Base-by-base conservation (phyloP, 2,329 filamentous ascomycete species). In the Lasiodiplodia sp. region DNA sequence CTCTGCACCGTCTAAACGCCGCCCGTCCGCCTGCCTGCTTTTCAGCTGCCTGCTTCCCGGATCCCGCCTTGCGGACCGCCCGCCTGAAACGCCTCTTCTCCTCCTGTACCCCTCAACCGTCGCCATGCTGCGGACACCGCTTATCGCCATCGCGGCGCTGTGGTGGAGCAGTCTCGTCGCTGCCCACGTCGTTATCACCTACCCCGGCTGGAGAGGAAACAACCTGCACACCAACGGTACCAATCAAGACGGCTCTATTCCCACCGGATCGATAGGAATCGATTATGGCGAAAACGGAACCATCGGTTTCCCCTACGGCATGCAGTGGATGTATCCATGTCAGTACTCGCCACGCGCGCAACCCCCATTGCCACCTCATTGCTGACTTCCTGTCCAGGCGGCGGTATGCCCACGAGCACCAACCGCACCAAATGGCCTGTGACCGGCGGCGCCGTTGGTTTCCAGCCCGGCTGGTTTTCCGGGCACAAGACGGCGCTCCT, bases 251-350 rank as follows among this genome's bases (percentile, higher is more conserved):
- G 78, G 77, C 14, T 77, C 65, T 60, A 74, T 80, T 51, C 77
- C 79, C 18, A 76, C 80, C 0, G 77, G 78, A 14, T 79, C 81
- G 10, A 73, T 89, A 4, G 85, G 85, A 5, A 82, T 81, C 34
- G 82, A 79, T 67, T 78, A 76, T 44, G 75, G 77, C 21, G 47
- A 28, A 6, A 74, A 78, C 44, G 82, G 80, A 25, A 82, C 83
- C 18, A 75, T 77, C 21, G 76, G 81, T 0, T 96, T 88, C 73
- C 94, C 94, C 1, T 97, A 92, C 73, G 94, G 94, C 81, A 95
- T 96, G 92, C 92, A 97, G 83, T 97, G 94, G 94, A 89, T 90
- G 79, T 97, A 97, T 84, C 94, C 94, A 80, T 97, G 94, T 97
- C 84, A 83, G 92, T 84, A 57, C 28, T 21, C 66, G 57, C 56